Base-by-base conservation (phyloP, 352 stramenopile genomes). In the Globisporangium heterothallicum region DNA sequence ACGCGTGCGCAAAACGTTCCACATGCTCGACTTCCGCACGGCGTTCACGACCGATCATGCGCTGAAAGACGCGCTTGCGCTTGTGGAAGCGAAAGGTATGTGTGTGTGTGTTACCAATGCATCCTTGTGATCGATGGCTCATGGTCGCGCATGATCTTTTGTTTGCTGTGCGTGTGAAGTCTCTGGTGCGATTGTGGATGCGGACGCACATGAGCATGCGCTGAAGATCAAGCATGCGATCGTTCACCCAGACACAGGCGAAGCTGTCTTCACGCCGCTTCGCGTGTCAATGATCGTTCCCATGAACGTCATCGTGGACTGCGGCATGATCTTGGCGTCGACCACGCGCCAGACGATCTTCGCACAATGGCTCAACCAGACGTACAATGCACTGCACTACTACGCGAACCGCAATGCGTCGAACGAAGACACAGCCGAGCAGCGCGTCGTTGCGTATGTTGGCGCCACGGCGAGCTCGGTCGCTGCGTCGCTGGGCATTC, bases 331-430 rank as follows among this genome's bases (percentile, higher is more conserved):
- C 42, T 60, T 88, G 49, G 84, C 84, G 41, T 74, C 70, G 44
- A 76, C 75, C 29, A 86, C 78, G 9, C 44, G 57, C 41, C 73
- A 78, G 48, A 92, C 82, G 18, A 61, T 93, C 56, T 73, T 87
- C 16, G 79, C 79, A 26, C 84, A 94, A 52, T 92, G 78, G 82
- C 77, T 94, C 40, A 94, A 94, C 57, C 84, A 94, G 61, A 91
- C 81, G 36, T 94, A 94, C 73, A 94, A 94, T 53, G 84, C 84
- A n/a, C 62, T 93, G 49, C 84, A 94, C 64, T 94, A 94, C 64
- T 92, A 92, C 59, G 84, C 84, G 51, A 94, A 94, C 56, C 84
- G 81, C 52, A 94, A 94, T 48, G 79, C 79, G 8, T 88, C 75
- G 22, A 93, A 92, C 52, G 70, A 92, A 34, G 84, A 94, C 63